Base-by-base conservation (phyloP, 176 grass and related monocot genomes). In the Zoysia pacifica region DNA sequence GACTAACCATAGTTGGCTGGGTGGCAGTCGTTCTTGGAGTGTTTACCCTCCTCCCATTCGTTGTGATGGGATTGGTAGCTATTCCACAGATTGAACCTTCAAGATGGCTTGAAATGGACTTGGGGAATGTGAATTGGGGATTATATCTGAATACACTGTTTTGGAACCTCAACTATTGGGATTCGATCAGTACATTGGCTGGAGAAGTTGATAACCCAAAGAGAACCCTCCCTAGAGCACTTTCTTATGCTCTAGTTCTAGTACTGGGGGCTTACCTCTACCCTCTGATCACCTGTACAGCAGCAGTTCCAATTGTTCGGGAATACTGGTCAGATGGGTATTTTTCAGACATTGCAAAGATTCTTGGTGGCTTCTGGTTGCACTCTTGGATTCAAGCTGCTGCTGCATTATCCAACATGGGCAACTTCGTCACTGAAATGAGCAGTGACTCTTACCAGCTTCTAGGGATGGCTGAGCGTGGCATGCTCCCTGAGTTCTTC, bases 81-180 rank as follows among this genome's bases (percentile, higher is more conserved):
- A 87, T 89, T 65, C 91, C 91, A 6, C 75, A 79, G 40, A 89
- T 94, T 51, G 83, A 87, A 59, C 91, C 94, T 11, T 75, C 84
- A 6, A 87, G 90, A 45, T 96, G 93, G 93, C 16, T 90, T 18
- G 48, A 72, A 39, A 83, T 94, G 42, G 88, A 94, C 18, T 47
- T 90, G 41, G 80, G 72, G 10, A 86, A 11, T 73, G 89, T 97
- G n/a, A 89, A 90, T 38, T 97, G 94, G 94, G 87, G 85, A 35
- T 75, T 94, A 40, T 97, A 94, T 87, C 82, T 97, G 56, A 97
- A 97, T 19, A 97, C 91, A 10, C 64, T 97, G 40, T 94, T 97
- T 50, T 97, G 94, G 91, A 97, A 94, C 82, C 92, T 97, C 35
- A 97, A 97, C 82, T 94, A 92, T 4, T 97, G 94, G 94, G 94